Evolutionary conservation across 345 rosid species (phyloP).

Genomic region (Eucalyptus victrix): DNA sequence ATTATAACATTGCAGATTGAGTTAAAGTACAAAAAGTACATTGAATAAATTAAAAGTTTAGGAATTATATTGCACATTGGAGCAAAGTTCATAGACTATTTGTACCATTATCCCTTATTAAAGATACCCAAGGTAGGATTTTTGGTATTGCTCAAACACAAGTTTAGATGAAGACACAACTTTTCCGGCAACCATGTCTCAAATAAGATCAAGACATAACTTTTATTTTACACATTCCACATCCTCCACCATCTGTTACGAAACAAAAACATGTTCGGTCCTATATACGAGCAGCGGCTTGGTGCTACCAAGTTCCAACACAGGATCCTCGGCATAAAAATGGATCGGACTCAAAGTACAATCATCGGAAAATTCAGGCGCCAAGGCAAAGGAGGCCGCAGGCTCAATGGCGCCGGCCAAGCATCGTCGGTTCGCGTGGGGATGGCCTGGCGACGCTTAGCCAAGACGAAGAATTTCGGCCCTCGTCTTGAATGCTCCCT

Average conservation of each 20-base stretch:
- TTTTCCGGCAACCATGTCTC: not conserved
- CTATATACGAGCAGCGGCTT: not conserved
- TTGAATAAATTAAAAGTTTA: not conserved
- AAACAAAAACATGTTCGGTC: not conserved
- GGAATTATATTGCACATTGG: fast-evolving
- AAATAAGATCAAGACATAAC: not conserved
- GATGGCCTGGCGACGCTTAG: not conserved
- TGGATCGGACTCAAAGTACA: not conserved
- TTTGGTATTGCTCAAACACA: not conserved
- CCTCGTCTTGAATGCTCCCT: not conserved
- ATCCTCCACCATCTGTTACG: not conserved
- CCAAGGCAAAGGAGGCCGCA: not conserved
- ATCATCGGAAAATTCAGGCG: not conserved
- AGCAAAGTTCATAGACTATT: fast-evolving
- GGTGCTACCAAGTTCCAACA: not conserved
- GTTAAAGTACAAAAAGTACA: fast-evolving
- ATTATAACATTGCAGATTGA: fast-evolving
- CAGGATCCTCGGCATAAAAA: not conserved
- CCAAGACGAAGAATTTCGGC: not conserved
- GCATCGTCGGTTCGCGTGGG: not conserved
- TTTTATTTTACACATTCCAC: not conserved
- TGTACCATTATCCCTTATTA: fast-evolving
- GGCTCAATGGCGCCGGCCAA: not conserved
- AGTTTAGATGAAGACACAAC: not conserved
- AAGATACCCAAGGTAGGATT: not conserved